Conservation (phyloP, 345 rosid species). For the Gossypium thurberi region DNA sequence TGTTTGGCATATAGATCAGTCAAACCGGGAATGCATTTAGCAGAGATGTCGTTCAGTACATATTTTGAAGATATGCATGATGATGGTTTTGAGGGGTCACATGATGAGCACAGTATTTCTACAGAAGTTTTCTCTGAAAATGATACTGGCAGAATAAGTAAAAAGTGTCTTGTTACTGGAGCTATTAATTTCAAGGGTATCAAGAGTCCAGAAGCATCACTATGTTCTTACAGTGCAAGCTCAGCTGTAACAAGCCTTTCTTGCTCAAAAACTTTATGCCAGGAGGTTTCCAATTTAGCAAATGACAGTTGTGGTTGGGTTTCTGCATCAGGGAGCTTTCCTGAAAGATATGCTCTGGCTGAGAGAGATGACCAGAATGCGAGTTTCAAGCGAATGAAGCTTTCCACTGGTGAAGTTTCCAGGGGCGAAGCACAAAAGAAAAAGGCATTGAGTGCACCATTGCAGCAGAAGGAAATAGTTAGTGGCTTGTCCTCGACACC, state of each 20-base stretch:
- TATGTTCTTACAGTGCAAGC: conserved; percentile 47
- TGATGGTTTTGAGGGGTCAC: conserved; percentile 63
- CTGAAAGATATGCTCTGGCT: conserved; percentile 26
- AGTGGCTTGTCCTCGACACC: conserved; percentile 15
- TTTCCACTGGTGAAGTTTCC: conserved; percentile 29
- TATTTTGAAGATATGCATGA: conserved; percentile 25
- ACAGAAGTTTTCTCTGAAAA: conserved; percentile 47
- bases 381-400: conserved; percentile 41
- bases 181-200: conserved; percentile 36
- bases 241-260: conserved; percentile 52
- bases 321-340: conserved; percentile 25
- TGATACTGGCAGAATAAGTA: conserved; percentile 31
- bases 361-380: conserved; percentile 32
- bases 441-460: conserved; percentile 13
- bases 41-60: conserved; percentile 30
- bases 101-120: conserved; percentile 45
- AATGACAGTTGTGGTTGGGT: conserved; percentile 20
- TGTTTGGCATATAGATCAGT: conserved; percentile 18
- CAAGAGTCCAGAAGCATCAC: conserved; percentile 34
- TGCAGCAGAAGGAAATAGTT: conserved; percentile 12
- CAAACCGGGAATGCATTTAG: conserved; percentile 21
- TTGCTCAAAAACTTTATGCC: conserved; percentile 26
- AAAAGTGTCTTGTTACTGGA: conserved; percentile 44
- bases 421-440: conserved; percentile 21
- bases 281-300: conserved; percentile 26